These are phyloP conservation scores for Dunaliella primolecta DNA, from an alignment of 139 green algal species.

Conservation along the genomic window DNA sequence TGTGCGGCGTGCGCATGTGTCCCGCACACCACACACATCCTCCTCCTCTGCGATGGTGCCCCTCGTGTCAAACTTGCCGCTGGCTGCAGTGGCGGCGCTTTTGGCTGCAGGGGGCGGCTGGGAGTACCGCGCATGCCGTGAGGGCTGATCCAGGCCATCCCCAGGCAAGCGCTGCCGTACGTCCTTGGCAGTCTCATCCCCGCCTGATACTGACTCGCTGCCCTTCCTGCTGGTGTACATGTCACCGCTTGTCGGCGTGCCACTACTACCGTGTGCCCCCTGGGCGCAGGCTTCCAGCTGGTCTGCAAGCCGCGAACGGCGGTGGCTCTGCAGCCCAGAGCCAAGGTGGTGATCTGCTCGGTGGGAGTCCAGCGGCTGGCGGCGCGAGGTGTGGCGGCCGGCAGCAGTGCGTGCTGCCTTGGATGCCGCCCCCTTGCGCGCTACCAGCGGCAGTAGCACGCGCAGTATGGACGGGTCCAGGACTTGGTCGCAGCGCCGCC, in stretches of 20 bases:
- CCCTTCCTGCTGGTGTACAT: not conserved
- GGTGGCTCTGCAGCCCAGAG: not conserved
- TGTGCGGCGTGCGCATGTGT: not conserved
- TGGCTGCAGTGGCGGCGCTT: not conserved
- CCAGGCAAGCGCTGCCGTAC: not conserved
- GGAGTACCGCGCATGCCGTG: not conserved
- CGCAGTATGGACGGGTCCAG: conserved; percentile 3
- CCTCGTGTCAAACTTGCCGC: not conserved
- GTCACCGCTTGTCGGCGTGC: too few relatives aligned
- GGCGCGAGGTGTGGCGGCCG: not conserved
- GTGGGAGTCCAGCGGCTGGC: not conserved
- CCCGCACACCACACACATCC: not conserved
- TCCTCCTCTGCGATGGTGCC: not conserved
- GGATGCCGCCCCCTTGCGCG: not conserved
- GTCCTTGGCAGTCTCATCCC: not conserved
- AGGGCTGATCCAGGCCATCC: conserved; percentile 10
- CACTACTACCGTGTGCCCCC: too few relatives aligned
- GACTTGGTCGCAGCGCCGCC: not conserved
- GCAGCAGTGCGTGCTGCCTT: not conserved
- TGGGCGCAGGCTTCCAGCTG: not conserved
- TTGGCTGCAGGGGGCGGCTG: not conserved
- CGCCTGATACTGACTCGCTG: not conserved
- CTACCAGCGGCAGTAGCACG: not conserved
- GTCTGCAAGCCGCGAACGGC: not conserved
- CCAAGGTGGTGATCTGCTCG: not conserved